Conservation (phyloP, 305 asterid genomes). For the Solanum hybrid region DNA sequence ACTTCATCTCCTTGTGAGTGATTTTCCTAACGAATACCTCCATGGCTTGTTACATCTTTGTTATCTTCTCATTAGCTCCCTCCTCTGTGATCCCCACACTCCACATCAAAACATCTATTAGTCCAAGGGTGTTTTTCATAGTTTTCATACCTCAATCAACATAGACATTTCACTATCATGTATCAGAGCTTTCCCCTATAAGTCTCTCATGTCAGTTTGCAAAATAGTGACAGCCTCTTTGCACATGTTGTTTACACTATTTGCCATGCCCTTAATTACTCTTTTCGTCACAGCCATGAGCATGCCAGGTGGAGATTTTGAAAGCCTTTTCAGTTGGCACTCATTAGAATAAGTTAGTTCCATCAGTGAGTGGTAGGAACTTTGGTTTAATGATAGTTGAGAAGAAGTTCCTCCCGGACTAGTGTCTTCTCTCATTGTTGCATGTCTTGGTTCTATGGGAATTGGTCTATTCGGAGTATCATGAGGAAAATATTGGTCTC, state of each 20-base stretch:
- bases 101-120: no score
- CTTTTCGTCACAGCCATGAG: no score
- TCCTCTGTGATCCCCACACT: background rate
- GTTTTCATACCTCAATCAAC: background rate
- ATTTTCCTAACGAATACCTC: background rate
- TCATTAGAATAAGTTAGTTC: no score
- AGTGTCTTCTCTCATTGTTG: background rate
- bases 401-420: background rate
- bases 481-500: background rate
- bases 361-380: background rate
- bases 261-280: background rate
- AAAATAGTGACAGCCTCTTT: background rate
- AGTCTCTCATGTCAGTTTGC: background rate
- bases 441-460: background rate
- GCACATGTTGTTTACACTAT: background rate
- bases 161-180: background rate
- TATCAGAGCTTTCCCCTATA: background rate
- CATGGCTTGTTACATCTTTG: background rate
- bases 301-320: background rate
- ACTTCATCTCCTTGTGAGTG: background rate
- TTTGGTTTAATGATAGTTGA: background rate
- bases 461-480: background rate
- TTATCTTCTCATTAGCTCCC: background rate
- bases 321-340: background rate
- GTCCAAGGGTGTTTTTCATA: no score